Evolutionary conservation across 2,329 filamentous ascomycete species (phyloP).

Genomic region (Lachnellula willkommii): DNA sequence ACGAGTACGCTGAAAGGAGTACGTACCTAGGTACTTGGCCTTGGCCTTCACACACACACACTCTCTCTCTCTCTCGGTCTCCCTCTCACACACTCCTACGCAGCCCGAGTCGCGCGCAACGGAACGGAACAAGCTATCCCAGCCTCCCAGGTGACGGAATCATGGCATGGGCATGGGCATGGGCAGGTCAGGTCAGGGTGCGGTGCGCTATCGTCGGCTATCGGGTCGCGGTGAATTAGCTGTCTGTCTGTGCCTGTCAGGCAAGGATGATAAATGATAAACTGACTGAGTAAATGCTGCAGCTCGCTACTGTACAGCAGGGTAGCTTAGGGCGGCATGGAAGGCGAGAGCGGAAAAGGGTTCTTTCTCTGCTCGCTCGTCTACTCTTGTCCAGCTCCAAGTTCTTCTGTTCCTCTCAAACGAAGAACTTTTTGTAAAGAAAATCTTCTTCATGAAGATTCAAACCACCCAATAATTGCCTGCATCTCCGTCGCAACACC

Average conservation of each 20-base stretch:
- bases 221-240: neutral
- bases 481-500: no score
- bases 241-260: neutral
- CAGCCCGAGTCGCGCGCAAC: neutral
- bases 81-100: no score
- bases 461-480: no score
- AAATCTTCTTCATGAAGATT: no score
- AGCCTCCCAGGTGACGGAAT: neutral
- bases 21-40: neutral
- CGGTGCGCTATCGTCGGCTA: neutral
- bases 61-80: neutral
- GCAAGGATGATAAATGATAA: neutral
- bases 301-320: neutral
- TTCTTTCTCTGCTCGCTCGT: no score
- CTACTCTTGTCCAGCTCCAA: no score
- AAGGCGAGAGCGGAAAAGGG: no score
- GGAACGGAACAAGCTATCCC: neutral
- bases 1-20: neutral
- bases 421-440: no score
- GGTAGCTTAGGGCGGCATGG: neutral
- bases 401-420: no score
- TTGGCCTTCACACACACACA: neutral
- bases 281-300: neutral
- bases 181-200: neutral
- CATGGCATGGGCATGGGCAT: neutral